These are phyloP conservation scores for Sistotremastrum niveocremeum DNA, from an alignment of 768 basidiomycete genomes.

Conservation along the genomic window DNA sequence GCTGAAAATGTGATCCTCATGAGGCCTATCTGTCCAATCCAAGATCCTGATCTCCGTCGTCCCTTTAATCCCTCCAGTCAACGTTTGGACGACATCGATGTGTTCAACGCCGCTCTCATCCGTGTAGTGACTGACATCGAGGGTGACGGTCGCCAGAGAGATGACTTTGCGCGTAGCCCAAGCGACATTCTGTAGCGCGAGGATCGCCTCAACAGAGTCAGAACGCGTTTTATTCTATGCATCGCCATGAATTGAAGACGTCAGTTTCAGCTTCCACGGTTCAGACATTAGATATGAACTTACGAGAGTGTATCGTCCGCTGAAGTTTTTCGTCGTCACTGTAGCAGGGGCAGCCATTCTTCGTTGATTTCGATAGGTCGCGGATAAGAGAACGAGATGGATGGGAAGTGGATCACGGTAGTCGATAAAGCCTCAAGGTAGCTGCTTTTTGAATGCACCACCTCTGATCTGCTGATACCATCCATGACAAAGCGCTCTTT, in stretches of 20 bases:
- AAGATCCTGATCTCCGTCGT: conserved; percentile 8
- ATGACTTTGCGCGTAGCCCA: conserved; percentile 8
- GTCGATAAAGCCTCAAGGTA: too few relatives aligned
- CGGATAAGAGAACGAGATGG: too few relatives aligned
- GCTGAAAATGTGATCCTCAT: conserved; percentile 9
- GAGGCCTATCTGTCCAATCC: conserved; percentile 2
- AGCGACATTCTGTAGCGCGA: conserved; percentile 7
- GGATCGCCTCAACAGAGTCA: conserved; percentile 6
- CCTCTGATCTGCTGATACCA: too few relatives aligned
- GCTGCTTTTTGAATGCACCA: too few relatives aligned
- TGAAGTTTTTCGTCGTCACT: too few relatives aligned
- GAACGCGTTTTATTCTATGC: conserved; percentile 1
- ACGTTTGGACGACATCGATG: conserved; percentile 9
- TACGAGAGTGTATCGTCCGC: too few relatives aligned
- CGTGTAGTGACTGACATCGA: conserved; percentile 6
- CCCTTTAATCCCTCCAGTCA: conserved; percentile 8
- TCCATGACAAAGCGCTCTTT: too few relatives aligned
- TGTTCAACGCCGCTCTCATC: conserved; percentile 6
- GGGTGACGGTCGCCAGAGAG: conserved; percentile 1
- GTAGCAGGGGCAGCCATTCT: too few relatives aligned
- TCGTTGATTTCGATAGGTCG: too few relatives aligned
- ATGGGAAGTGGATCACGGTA: too few relatives aligned
- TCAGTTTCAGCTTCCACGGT: too few relatives aligned
- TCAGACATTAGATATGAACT: too few relatives aligned
- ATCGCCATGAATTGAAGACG: neutral